Base-by-base conservation (phyloP, 192 early-diverging fungal species). In the Coemansia sp. region DNA sequence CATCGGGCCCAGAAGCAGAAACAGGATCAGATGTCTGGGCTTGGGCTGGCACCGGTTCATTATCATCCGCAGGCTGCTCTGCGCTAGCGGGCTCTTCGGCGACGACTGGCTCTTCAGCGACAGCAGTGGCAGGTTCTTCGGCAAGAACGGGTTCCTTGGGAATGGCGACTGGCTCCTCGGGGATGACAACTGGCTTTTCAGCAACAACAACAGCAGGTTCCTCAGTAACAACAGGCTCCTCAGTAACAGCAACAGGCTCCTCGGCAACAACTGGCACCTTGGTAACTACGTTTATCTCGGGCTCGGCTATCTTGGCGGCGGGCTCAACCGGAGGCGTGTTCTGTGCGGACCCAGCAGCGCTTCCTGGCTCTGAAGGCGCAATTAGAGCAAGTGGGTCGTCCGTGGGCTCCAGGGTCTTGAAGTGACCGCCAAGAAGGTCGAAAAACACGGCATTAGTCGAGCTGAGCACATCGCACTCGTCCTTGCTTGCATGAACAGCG, bases 401-500 rank as follows among this genome's bases (percentile, higher is more conserved):
- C 3, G 60, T 60, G 12, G 76, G 29, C 55, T 55, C 54, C 8
- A 73, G 48, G 10, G 56, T 54, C n/a, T 34, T 60, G 61, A 73
- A 79, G 0, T 64, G 38, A 55, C 76, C 76, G 4, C 42, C 55
- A 10, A 79, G 64, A 36, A 73, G 64, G 4, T 61, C 67, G 34
- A 72, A 79, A 34, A 79, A 79, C 25, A 79, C 71, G 7, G 71
- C 60, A 17, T 73, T 66, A n/a, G 70, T 73, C 11, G 71, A 73
- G 30, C 30, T 61, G 12, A 48, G 40, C 2, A 52, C 76, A 33
- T 73, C 76, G 7, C n/a, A 22, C 28, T 48, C 0, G 55, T 79
- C 76, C 59, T 79, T 79, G 56, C 83, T 85, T 4, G 81, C 86
- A 67, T 87, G 86, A 11, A 86, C 76, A 0, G 85, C 85, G 61